Evolutionary conservation across 768 basidiomycete species (phyloP).

Genomic region (Trametes cingulata): DNA sequence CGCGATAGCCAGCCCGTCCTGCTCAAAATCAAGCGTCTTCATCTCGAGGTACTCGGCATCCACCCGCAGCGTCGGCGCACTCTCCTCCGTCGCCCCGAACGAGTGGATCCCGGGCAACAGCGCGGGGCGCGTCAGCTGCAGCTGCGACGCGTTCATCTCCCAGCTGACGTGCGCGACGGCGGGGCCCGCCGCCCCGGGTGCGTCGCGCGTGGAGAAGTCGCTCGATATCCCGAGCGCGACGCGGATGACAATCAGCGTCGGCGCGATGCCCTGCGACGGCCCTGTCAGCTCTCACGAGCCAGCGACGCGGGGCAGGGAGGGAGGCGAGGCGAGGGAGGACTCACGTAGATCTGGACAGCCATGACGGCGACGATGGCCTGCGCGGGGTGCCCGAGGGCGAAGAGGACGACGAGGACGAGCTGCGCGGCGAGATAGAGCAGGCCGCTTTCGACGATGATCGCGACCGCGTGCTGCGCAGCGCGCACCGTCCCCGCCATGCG

Average conservation of each 20-base stretch:
- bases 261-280: conserved; percentile 28
- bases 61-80: neutral
- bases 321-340: conserved; percentile 29
- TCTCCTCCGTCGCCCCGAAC: conserved; percentile 5
- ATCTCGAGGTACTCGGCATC: conserved; percentile 6
- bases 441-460: conserved; percentile 42
- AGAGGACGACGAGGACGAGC: conserved; percentile 39
- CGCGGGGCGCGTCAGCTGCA: neutral
- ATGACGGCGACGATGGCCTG: conserved; percentile 37
- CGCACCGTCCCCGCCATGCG: conserved; percentile 30
- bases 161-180: conserved; percentile 1
- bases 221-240: conserved; percentile 22
- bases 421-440: conserved; percentile 40
- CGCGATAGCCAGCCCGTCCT: neutral
- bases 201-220: conserved; percentile 5
- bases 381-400: conserved; percentile 36
- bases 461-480: conserved; percentile 5
- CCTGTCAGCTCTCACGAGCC: conserved; percentile 37
- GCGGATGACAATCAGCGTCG: conserved; percentile 26
- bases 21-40: neutral
- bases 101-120: neutral
- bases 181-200: neutral
- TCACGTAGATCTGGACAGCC: conserved; percentile 43
- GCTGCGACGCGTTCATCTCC: neutral
- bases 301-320: conserved; percentile 13